These are phyloP conservation scores for Bjerkandera adusta DNA, from an alignment of 1,284 basidiomycete species.

Conservation along the genomic window DNA sequence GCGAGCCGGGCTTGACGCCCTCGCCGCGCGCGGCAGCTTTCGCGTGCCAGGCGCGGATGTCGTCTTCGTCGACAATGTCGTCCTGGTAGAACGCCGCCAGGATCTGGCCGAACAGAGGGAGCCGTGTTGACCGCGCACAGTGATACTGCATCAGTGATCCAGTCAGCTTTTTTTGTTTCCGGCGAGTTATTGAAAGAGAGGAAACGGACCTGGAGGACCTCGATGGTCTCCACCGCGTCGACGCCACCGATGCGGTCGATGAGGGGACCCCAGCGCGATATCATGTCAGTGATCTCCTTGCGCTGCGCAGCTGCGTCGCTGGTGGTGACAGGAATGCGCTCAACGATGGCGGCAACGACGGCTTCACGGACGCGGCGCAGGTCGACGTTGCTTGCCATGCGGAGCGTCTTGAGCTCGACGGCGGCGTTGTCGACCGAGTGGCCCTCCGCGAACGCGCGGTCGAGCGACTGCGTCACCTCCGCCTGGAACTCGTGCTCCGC, in stretches of 20 bases:
- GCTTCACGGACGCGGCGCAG: slow-evolving; percentile 73
- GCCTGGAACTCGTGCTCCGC: slow-evolving; percentile 70
- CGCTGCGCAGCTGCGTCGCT: slow-evolving; percentile 54
- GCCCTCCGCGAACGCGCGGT: slow-evolving; percentile 87
- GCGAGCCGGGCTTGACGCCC: slow-evolving; percentile 37
- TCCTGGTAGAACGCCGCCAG: slow-evolving; percentile 73
- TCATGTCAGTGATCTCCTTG: slow-evolving; percentile 54
- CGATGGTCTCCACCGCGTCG: slow-evolving; percentile 72
- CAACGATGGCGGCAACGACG: slow-evolving; percentile 73
- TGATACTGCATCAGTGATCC: slow-evolving; percentile 42
- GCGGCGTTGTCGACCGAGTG: slow-evolving; percentile 91
- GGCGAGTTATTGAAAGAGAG: too few species aligned
- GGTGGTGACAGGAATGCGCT: slow-evolving; percentile 57
- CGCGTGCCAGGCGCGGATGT: slow-evolving; percentile 71
- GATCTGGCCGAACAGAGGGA: slow-evolving; percentile 72
- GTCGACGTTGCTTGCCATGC: slow-evolving; percentile 91
- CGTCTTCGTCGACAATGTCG: slow-evolving; percentile 77
- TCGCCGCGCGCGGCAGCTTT: slow-evolving; percentile 48
- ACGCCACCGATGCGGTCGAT: slow-evolving; percentile 75
- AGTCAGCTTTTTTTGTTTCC: too few species aligned
- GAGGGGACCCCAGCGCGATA: slow-evolving; percentile 69
- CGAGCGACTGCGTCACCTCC: slow-evolving; percentile 80
- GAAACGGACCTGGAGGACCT: slow-evolving; percentile 60
- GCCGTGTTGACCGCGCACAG: slow-evolving; percentile 58
- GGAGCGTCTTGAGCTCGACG: slow-evolving; percentile 90